phyloP scores from a whole-genome alignment of 768 basidiomycete species.

The Lactarius sanguifluus region DNA sequence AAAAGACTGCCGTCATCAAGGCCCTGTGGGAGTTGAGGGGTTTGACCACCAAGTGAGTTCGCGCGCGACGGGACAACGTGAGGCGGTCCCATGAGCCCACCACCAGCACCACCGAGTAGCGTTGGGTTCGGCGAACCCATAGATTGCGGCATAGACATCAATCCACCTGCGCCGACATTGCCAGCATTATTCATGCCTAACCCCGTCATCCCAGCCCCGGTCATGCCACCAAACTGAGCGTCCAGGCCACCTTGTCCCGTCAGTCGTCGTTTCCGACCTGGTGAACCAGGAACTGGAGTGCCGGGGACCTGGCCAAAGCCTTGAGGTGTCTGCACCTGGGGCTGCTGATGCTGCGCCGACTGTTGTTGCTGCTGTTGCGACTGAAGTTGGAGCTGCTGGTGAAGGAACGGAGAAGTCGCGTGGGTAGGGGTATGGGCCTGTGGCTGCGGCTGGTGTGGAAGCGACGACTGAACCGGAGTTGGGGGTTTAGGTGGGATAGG shows the following conservation, averaged over 20 bases:
- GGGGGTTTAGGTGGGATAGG: conserved; percentile 26
- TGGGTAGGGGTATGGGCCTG: conserved; percentile 29
- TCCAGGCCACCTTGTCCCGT: conserved; percentile 21
- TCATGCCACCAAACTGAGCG: conserved; percentile 19
- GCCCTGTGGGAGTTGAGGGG: conserved; percentile 32
- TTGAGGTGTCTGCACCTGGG: conserved; percentile 19
- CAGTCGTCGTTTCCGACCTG: conserved; percentile 28
- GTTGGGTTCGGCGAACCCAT: conserved; percentile 32
- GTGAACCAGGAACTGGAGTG: conserved; percentile 24
- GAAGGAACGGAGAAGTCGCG: conserved; percentile 22
- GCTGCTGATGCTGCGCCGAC: conserved; percentile 9
- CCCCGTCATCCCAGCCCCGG: conserved; percentile 19
- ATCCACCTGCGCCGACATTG: conserved; percentile 17
- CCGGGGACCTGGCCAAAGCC: conserved; percentile 21
- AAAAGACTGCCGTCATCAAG: conserved; percentile 31
- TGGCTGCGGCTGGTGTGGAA: conserved; percentile 36
- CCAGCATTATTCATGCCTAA: conserved; percentile 12
- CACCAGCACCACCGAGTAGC: conserved; percentile 35
- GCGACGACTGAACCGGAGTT: conserved; percentile 34
- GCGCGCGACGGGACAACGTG: conserved; percentile 32
- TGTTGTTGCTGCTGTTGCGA: conserved; percentile 14
- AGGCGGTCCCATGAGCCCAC: conserved; percentile 44
- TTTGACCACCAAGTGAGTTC: conserved; percentile 28
- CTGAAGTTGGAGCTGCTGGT: conserved; percentile 26
- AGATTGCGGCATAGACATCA: conserved; percentile 15